phyloP scores from a whole-genome alignment of 306 rosid genomes.

The Begonia loranthoides region DNA sequence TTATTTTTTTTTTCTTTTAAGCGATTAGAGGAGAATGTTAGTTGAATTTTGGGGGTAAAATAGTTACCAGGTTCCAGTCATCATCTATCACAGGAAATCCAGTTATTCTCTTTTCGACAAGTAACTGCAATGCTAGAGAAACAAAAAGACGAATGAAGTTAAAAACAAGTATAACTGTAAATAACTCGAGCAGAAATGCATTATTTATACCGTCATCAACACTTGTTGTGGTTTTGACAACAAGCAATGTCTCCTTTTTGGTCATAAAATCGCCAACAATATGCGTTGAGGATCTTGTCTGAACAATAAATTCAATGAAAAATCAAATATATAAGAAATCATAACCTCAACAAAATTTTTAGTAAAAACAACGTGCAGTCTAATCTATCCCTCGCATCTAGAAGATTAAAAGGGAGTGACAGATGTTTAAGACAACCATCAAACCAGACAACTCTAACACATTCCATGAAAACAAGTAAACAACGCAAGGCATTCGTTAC shows the following conservation, averaged over 20 bases:
- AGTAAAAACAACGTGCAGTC: neutral
- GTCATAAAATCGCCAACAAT: conserved; percentile 92
- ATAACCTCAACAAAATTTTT: neutral
- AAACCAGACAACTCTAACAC: too few relatives aligned
- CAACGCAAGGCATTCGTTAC: neutral
- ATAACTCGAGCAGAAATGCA: neutral
- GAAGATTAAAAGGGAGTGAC: too few relatives aligned
- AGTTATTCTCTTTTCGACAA: conserved; percentile 69
- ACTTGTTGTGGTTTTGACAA: conserved; percentile 57
- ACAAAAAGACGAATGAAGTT: neutral
- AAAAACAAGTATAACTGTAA: neutral
- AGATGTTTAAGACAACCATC: too few relatives aligned
- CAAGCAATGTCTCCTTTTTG: conserved; percentile 39
- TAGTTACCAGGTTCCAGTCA: conserved; percentile 70
- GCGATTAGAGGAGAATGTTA: too few relatives aligned
- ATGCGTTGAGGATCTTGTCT: conserved; percentile 43
- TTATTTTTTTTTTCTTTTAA: too few relatives aligned
- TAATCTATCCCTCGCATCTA: neutral
- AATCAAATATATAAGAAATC: neutral
- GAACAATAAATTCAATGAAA: conserved; percentile 2
- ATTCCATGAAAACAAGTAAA: too few relatives aligned
- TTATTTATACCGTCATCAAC: conserved; percentile 61
- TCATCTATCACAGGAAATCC: conserved; percentile 94
- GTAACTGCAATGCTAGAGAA: conserved; percentile 55
- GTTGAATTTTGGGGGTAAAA: too few relatives aligned